phyloP scores from a whole-genome alignment of 2,329 filamentous ascomycete genomes.

The Xylaria arbuscula region DNA sequence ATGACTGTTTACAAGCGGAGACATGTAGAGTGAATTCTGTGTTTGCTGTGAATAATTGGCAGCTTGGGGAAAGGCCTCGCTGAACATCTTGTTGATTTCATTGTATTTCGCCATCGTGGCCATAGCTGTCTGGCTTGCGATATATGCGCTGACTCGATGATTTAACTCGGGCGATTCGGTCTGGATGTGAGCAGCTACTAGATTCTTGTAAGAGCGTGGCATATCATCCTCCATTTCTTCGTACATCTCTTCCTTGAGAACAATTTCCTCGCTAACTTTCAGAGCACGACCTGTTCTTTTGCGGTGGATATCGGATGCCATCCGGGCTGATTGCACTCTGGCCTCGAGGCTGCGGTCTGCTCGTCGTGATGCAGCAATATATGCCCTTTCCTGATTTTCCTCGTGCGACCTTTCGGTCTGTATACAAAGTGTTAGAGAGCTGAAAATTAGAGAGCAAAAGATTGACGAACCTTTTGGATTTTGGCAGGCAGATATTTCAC shows the following conservation, averaged over 20 bases:
- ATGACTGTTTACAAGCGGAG: constrained; percentile 42
- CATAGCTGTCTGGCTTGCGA: constrained; percentile 58
- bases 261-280: constrained; percentile 85
- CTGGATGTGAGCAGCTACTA: constrained; percentile 73
- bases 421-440: constrained; percentile 37
- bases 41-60: constrained; percentile 48
- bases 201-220: constrained; percentile 71
- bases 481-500: constrained; percentile 51
- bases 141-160: constrained; percentile 64
- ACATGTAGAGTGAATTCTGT: constrained; percentile 47
- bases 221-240: constrained; percentile 91
- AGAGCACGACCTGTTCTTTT: constrained; percentile 84
- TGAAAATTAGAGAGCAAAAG: not conserved
- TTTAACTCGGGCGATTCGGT: constrained; percentile 71
- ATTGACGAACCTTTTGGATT: constrained; percentile 49
- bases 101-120: constrained; percentile 57
- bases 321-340: constrained; percentile 84
- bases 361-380: constrained; percentile 89
- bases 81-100: constrained; percentile 61
- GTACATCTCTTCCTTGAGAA: constrained; percentile 94
- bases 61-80: constrained; percentile 58
- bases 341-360: constrained; percentile 90
- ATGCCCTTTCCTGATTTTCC: constrained; percentile 88
- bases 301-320: constrained; percentile 93
- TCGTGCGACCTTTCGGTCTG: constrained; percentile 81